Conservation (phyloP, 2,329 filamentous ascomycete species). For the Neocucurbitaria cava region DNA sequence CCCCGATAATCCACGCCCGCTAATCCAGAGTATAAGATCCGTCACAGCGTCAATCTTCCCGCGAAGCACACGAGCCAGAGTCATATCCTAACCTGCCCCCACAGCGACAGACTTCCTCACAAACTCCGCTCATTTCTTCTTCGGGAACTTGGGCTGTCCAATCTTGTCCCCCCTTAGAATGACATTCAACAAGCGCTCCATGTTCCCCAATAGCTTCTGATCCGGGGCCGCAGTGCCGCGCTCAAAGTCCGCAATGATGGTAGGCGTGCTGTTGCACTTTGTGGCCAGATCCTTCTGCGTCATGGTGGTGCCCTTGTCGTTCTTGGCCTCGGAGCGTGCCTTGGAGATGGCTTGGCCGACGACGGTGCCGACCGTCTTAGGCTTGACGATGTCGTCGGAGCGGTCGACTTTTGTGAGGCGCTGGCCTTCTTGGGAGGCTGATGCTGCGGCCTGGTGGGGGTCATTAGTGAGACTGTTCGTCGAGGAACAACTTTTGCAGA, state of each 20-base stretch:
- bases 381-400: constrained; percentile 95
- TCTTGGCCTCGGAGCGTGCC: constrained; percentile 79
- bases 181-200: constrained; percentile 87
- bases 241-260: constrained; percentile 85
- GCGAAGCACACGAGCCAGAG: neutral
- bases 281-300: constrained; percentile 88
- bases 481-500: too few species aligned
- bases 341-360: constrained; percentile 85
- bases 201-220: constrained; percentile 78
- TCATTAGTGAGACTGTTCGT: constrained; percentile 18
- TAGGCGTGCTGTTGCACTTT: constrained; percentile 85
- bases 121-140: constrained; percentile 66
- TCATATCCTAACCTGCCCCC: too few species aligned
- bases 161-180: constrained; percentile 87
- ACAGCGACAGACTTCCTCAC: too few species aligned
- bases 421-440: constrained; percentile 75
- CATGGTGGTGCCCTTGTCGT: constrained; percentile 75
- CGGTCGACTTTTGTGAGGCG: constrained; percentile 98
- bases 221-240: constrained; percentile 78
- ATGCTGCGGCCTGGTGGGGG: constrained; percentile 48
- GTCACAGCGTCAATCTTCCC: constrained; percentile 2
- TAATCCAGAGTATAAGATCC: constrained; percentile 30
- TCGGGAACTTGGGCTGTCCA: constrained; percentile 78
- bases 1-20: constrained; percentile 32
- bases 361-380: constrained; percentile 79